These are phyloP conservation scores for Xylaria sp. DNA, from an alignment of 495 filamentous ascomycete genomes.

Conservation along the genomic window DNA sequence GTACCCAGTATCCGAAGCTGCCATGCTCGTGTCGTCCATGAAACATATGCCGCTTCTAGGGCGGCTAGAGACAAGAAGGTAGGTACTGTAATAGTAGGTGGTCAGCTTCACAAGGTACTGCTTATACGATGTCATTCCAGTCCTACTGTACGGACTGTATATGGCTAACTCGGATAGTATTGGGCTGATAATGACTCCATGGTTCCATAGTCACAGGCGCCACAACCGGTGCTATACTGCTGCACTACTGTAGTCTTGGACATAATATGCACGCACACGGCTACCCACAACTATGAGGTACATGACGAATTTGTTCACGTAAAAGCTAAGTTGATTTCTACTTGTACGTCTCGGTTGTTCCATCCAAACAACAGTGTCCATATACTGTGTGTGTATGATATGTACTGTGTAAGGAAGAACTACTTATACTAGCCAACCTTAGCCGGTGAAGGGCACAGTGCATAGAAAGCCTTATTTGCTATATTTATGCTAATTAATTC, in stretches of 20 bases:
- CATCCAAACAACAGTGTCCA: background rate
- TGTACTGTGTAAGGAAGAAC: background rate
- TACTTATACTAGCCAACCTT: background rate
- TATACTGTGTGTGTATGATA: background rate
- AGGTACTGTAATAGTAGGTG: constrained; percentile 7
- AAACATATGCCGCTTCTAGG: constrained; percentile 12
- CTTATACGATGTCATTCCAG: constrained; percentile 15
- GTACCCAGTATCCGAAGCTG: constrained; percentile 5
- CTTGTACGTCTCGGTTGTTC: background rate
- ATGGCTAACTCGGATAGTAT: background rate
- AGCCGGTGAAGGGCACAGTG: background rate
- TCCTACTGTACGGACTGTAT: background rate
- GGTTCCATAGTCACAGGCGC: constrained; percentile 1
- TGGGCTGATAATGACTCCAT: constrained; percentile 11
- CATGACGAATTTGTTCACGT: background rate
- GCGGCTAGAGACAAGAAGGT: constrained; percentile 17
- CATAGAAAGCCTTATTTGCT: background rate
- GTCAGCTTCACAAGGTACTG: background rate
- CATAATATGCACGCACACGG: background rate
- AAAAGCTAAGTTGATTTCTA: background rate
- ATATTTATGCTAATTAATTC: background rate
- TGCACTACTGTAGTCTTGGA: background rate
- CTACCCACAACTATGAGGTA: background rate
- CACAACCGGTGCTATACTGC: background rate
- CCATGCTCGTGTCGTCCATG: constrained; percentile 3